A percentile compares a stretch with the other conserved stretches of the same genome.
Conservation (phyloP, 106 monocot genomes). For the Phalaenopsis aphrodite region DNA sequence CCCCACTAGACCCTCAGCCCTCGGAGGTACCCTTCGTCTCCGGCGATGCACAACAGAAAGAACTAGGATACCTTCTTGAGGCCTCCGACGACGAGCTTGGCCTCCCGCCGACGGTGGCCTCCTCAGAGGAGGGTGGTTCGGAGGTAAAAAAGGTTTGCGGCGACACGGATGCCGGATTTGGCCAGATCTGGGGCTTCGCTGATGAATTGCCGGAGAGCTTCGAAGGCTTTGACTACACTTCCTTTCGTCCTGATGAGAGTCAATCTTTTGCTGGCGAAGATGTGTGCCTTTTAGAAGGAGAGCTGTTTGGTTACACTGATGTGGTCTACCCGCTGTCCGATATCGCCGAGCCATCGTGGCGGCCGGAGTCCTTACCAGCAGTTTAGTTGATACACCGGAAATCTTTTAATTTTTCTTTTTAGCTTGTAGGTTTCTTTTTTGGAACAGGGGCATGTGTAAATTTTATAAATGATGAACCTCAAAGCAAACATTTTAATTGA, state of each 20-base stretch:
- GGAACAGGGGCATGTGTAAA: not conserved
- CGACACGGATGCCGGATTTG: constrained; percentile 1
- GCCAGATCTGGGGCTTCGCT: constrained; percentile 49
- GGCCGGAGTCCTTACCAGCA: constrained; percentile 52
- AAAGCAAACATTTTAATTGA: not conserved
- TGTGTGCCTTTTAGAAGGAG: constrained; percentile 18
- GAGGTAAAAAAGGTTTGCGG: not conserved
- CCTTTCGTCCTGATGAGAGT: constrained; percentile 2
- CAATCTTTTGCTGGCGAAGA: constrained; percentile 1
- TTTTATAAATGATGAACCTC: not conserved
- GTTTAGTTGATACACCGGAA: constrained; percentile 14
- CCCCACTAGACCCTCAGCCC: not conserved
- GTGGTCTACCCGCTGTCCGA: constrained; percentile 25
- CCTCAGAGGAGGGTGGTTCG: not conserved
- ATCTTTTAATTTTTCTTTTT: not conserved
- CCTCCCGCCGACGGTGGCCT: constrained; percentile 52
- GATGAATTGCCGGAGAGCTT: constrained; percentile 36
- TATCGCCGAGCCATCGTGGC: constrained; percentile 27
- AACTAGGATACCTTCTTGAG: constrained; percentile 67
- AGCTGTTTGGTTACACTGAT: constrained; percentile 32
- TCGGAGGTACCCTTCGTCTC: not conserved
- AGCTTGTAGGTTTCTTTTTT: not conserved
- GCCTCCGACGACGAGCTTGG: constrained; percentile 94
- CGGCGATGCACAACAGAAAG: constrained; percentile 10
- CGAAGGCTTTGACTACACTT: constrained; percentile 10